A percentile compares a stretch with the other conserved stretches of the same genome.
These are phyloP conservation scores for Echites panduratus DNA, from an alignment of 257 asterid species.

Conservation along the genomic window DNA sequence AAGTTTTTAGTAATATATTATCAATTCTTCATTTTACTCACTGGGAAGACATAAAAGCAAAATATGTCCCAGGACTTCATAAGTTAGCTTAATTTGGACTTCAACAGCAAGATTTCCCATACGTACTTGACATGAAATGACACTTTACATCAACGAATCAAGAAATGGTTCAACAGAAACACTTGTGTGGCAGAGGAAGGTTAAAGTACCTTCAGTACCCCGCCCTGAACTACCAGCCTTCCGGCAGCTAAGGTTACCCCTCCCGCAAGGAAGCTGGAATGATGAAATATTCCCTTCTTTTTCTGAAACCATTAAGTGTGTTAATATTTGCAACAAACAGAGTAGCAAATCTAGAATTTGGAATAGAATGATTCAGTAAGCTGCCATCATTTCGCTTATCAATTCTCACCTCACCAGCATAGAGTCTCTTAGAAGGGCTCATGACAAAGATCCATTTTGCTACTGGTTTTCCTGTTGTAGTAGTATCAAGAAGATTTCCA, in stretches of 20 bases:
- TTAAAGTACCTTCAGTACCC: slow-evolving; percentile 60
- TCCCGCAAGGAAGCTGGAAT: slow-evolving; percentile 97
- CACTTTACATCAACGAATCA: not conserved
- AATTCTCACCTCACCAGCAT: slow-evolving; percentile 63
- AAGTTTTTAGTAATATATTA: not conserved
- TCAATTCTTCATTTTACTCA: not conserved
- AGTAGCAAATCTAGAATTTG: slow-evolving; percentile 2
- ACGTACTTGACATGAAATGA: not conserved
- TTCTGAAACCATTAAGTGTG: slow-evolving; percentile 45
- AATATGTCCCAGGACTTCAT: not conserved
- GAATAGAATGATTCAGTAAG: slow-evolving; percentile 15
- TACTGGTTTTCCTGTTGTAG: slow-evolving; percentile 34
- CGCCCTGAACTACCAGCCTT: slow-evolving; percentile 65
- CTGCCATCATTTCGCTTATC: not conserved
- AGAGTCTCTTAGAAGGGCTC: slow-evolving; percentile 84
- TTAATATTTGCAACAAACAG: slow-evolving; percentile 2
- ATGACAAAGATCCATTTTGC: slow-evolving; percentile 89
- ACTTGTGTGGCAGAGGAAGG: not conserved
- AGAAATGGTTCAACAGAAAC: not conserved
- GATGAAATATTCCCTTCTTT: slow-evolving; percentile 85
- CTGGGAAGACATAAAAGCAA: not conserved
- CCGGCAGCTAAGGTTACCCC: slow-evolving; percentile 96
- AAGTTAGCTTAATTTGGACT: not conserved
- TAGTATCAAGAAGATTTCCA: slow-evolving; percentile 57
- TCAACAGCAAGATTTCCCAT: not conserved